Evolutionary conservation across 768 basidiomycete species (phyloP).

Genomic region (Roridomyces roridus): DNA sequence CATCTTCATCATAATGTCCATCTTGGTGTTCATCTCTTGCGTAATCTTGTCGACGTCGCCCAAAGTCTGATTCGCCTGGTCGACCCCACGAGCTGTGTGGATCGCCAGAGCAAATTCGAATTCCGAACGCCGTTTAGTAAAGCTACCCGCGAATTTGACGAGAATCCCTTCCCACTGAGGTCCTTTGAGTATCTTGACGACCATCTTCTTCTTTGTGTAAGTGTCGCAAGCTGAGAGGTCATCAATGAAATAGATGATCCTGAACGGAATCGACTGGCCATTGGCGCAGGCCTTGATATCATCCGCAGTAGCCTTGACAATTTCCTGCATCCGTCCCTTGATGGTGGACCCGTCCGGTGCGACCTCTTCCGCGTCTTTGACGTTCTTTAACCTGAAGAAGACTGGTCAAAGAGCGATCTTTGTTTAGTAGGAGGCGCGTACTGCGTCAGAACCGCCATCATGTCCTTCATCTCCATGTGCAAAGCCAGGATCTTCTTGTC

Average conservation of each 20-base stretch:
- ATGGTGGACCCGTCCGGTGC: slow-evolving; percentile 40
- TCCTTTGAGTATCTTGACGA: slow-evolving; percentile 39
- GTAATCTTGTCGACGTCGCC: slow-evolving; percentile 18
- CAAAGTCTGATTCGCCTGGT: slow-evolving; percentile 18
- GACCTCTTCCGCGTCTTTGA: slow-evolving; percentile 33
- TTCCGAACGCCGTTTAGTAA: slow-evolving; percentile 31
- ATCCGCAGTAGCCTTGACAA: slow-evolving; percentile 32
- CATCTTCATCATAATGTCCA: slow-evolving; percentile 32
- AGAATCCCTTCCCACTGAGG: slow-evolving; percentile 35
- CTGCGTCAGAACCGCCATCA: slow-evolving; percentile 43
- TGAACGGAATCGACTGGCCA: too few relatives aligned
- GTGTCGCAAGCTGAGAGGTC: slow-evolving; percentile 33
- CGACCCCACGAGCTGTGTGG: slow-evolving; percentile 31
- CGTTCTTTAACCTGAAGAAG: slow-evolving; percentile 34
- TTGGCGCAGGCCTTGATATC: slow-evolving; percentile 43
- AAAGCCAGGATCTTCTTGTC: slow-evolving; percentile 42
- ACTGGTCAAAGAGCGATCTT: too few relatives aligned
- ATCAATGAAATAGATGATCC: too few relatives aligned
- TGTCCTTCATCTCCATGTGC: slow-evolving; percentile 44
- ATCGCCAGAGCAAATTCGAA: slow-evolving; percentile 36
- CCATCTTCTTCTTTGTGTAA: slow-evolving; percentile 39
- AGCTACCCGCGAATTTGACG: slow-evolving; percentile 26
- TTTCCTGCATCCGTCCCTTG: slow-evolving; percentile 37
- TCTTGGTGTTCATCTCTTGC: slow-evolving; percentile 22
- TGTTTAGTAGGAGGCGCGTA: too few relatives aligned